These are phyloP conservation scores for Perkinsus marinus DNA, from an alignment of 169 alveolate genomes.

Conservation along the genomic window DNA sequence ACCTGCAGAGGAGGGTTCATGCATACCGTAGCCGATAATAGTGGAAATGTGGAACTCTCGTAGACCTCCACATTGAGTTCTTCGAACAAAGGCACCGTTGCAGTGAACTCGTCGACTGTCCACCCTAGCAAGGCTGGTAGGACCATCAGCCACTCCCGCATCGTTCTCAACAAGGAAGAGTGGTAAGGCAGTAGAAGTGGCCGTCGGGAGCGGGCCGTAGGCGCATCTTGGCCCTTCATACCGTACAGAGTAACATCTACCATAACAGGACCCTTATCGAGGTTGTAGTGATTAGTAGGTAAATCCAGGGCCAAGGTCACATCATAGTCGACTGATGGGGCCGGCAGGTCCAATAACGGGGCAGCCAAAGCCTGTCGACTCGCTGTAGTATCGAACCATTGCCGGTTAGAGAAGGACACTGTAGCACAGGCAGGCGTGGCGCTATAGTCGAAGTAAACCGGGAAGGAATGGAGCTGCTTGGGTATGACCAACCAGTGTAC, in stretches of 20 bases:
- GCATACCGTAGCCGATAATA: background rate
- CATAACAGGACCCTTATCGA: background rate
- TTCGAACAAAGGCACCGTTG: background rate
- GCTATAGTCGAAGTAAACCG: background rate
- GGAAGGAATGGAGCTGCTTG: background rate
- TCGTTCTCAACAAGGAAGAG: background rate
- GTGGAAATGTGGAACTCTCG: background rate
- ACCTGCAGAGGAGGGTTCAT: background rate
- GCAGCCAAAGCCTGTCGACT: background rate
- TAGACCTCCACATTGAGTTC: background rate
- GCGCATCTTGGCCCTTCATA: background rate
- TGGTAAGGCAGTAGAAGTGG: background rate
- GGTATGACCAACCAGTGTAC: background rate
- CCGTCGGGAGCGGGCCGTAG: background rate
- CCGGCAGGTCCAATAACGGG: background rate
- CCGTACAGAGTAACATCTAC: background rate
- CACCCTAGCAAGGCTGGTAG: background rate
- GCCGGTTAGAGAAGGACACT: background rate
- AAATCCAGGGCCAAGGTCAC: background rate
- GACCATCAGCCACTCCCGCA: background rate
- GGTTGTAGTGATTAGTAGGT: background rate
- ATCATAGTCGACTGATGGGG: background rate
- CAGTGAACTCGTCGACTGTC: background rate
- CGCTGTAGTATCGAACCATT: background rate
- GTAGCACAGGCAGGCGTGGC: background rate